A percentile compares a stretch with the other conserved stretches of the same genome.
phyloP scores from a whole-genome alignment of 2,329 filamentous ascomycete genomes.

The Aureobasidium sp. region DNA sequence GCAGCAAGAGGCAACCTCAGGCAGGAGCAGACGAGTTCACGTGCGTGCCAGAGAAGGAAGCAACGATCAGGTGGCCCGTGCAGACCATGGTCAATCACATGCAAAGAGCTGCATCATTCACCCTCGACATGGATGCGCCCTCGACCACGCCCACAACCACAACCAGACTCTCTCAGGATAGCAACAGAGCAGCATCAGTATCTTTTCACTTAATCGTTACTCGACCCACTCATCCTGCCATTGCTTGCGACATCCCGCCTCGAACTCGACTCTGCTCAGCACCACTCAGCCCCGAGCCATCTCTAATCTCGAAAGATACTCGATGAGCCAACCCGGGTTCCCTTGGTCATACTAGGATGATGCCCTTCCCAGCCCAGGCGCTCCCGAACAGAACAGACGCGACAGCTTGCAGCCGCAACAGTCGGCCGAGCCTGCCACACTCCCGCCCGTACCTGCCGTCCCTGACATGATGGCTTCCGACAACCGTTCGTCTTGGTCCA shows the following conservation, averaged over 20 bases:
- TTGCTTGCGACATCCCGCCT: not conserved
- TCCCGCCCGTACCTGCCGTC: not conserved
- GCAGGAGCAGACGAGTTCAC: too few relatives aligned
- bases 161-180: not conserved
- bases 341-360: conserved; percentile 8
- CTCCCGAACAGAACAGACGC: not conserved
- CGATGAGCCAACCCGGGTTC: not conserved
- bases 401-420: not conserved
- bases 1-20: not conserved
- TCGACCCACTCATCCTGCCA: not conserved
- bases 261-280: not conserved
- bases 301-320: not conserved
- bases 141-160: too few relatives aligned
- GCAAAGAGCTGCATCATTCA: not conserved
- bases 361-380: not conserved
- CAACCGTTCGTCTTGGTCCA: conserved; percentile 7
- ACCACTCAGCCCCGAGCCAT: not conserved
- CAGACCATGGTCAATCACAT: not conserved
- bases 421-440: not conserved
- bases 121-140: too few relatives aligned
- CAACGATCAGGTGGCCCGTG: too few relatives aligned
- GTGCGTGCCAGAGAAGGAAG: too few relatives aligned
- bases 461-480: conserved; percentile 10
- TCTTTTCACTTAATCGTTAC: not conserved
- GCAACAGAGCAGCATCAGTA: not conserved